Evolutionary conservation across 2,329 filamentous ascomycete species (phyloP).

Genomic region (Ampelomyces quisqualis): DNA sequence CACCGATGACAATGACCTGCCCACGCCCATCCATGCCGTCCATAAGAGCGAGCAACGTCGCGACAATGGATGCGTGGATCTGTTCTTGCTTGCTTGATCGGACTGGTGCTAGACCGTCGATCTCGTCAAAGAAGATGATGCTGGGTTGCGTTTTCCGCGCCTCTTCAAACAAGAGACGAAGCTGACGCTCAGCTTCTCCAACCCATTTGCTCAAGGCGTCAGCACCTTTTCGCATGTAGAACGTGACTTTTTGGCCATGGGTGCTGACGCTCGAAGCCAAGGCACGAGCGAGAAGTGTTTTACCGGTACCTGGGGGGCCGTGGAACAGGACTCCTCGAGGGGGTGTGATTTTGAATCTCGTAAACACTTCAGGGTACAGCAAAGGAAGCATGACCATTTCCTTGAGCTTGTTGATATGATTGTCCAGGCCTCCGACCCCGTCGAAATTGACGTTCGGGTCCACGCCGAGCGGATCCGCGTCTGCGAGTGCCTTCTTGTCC

Average conservation of each 20-base stretch:
- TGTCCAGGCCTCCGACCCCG: conserved; percentile 86
- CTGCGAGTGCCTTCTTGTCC: conserved; percentile 85
- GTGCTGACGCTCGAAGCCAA: conserved; percentile 87
- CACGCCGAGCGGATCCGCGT: conserved; percentile 91
- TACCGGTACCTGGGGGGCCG: conserved; percentile 94
- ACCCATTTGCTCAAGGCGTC: conserved; percentile 99
- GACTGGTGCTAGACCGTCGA: conserved; percentile 93
- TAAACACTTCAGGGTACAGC: conserved; percentile 91
- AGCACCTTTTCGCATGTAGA: conserved; percentile 99
- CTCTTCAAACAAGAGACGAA: conserved; percentile 91
- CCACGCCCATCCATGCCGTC: conserved; percentile 56
- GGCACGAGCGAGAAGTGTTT: conserved; percentile 91
- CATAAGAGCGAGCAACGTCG: conserved; percentile 53
- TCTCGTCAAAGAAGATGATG: conserved; percentile 99
- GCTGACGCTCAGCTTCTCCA: conserved; percentile 92
- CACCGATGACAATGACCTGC: conserved; percentile 97
- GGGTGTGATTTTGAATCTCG: conserved; percentile 87
- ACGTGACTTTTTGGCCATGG: conserved; percentile 91
- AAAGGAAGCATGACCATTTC: conserved; percentile 97
- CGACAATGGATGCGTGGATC: conserved; percentile 88
- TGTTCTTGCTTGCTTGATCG: conserved; percentile 98
- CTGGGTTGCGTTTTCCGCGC: conserved; percentile 93
- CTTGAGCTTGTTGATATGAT: conserved; percentile 94
- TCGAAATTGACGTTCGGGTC: conserved; percentile 92
- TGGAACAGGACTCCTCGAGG: conserved; percentile 95